phyloP scores from a whole-genome alignment of 73 alveolate genomes.

The Paramecium pentaurelia region DNA sequence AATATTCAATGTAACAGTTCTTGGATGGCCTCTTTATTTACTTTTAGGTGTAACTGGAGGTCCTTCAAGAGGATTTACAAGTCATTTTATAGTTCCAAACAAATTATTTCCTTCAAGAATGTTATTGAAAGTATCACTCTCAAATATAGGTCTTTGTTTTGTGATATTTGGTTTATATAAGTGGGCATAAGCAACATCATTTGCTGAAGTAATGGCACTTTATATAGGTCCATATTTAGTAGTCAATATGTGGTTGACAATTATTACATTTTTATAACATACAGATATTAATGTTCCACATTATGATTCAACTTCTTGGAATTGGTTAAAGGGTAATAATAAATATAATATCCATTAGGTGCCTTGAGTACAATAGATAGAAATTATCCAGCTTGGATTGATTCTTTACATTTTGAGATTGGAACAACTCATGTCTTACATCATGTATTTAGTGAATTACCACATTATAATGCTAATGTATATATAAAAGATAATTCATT shows the following conservation, averaged over 20 bases:
- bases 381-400: conserved; percentile 52
- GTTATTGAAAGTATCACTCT: conserved; percentile 34
- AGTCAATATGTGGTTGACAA: conserved; percentile 55
- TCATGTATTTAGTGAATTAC: conserved; percentile 51
- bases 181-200: conserved; percentile 48
- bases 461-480: conserved; percentile 59
- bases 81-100: conserved; percentile 60
- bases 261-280: conserved; percentile 52
- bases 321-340: conserved; percentile 46
- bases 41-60: conserved; percentile 61
- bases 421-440: conserved; percentile 62
- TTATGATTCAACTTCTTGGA: conserved; percentile 55
- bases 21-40: conserved; percentile 53
- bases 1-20: conserved; percentile 26
- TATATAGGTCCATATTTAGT: conserved; percentile 57
- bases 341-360: not conserved
- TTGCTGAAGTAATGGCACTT: conserved; percentile 55
- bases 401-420: conserved; percentile 44
- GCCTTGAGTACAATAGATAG: conserved; percentile 58
- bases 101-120: conserved; percentile 34
- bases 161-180: conserved; percentile 24
- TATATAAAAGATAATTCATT: not conserved
- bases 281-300: conserved; percentile 60
- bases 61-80: conserved; percentile 54
- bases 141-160: conserved; percentile 36